phyloP scores from a whole-genome alignment of 306 rosid genomes.

The Castanopsis chinensis region DNA sequence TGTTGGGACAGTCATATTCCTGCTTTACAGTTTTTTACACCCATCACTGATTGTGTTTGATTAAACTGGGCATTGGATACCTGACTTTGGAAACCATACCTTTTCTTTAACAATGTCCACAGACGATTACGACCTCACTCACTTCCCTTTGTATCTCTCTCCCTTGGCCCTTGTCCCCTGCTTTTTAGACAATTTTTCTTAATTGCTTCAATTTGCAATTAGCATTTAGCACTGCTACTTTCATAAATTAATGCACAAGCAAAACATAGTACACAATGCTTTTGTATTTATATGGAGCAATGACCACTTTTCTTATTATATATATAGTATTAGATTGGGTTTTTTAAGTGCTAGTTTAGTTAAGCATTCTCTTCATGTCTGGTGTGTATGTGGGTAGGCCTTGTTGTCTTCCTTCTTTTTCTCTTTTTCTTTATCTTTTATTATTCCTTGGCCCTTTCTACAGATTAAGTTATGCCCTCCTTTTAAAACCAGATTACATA shows the following conservation, averaged over 20 bases:
- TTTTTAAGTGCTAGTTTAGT: background rate
- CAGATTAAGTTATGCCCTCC: background rate
- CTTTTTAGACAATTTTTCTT: constrained; percentile 30
- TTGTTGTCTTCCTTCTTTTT: background rate
- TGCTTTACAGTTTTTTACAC: background rate
- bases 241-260: background rate
- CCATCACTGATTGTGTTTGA: constrained; percentile 7
- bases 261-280: background rate
- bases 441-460: background rate
- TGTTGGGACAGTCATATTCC: background rate
- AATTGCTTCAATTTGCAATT: constrained; percentile 4
- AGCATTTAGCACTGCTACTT: background rate
- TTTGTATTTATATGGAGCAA: background rate
- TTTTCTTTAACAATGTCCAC: constrained; percentile 26
- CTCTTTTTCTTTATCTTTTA: background rate
- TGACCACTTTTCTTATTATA: background rate
- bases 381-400: background rate
- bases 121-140: constrained; percentile 29
- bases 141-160: constrained; percentile 31
- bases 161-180: constrained; percentile 27
- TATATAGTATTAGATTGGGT: background rate
- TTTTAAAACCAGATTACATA: background rate
- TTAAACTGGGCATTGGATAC: constrained; percentile 44
- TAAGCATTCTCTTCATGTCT: background rate
- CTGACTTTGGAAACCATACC: constrained; percentile 48